phyloP scores from a whole-genome alignment of 306 rosid species.

The Corylus americana region DNA sequence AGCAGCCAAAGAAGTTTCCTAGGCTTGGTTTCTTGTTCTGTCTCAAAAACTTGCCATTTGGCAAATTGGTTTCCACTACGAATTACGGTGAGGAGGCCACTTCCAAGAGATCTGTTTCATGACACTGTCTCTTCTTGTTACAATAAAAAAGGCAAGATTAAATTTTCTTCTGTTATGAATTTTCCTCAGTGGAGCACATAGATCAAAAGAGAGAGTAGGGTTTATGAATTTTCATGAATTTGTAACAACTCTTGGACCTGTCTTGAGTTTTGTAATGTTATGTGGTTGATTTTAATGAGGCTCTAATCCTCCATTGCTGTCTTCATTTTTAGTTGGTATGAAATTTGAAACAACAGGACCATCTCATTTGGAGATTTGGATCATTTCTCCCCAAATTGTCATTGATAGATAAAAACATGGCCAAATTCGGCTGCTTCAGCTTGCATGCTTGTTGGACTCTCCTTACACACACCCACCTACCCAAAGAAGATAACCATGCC shows the following conservation, averaged over 20 bases:
- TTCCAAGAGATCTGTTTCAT: slow-evolving; percentile 35
- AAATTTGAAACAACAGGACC: not conserved
- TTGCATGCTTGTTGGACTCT: too few relatives aligned
- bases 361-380: not conserved
- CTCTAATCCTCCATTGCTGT: slow-evolving; percentile 17
- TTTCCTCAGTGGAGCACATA: slow-evolving; percentile 42
- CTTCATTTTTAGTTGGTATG: not conserved
- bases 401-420: too few relatives aligned
- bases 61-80: slow-evolving; percentile 32
- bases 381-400: not conserved
- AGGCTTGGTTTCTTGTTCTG: slow-evolving; percentile 25
- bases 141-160: slow-evolving; percentile 55
- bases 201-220: slow-evolving; percentile 45
- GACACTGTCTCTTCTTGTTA: slow-evolving; percentile 34
- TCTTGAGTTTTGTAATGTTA: slow-evolving; percentile 45
- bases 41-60: not conserved
- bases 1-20: slow-evolving; percentile 68
- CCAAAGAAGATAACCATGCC: not conserved
- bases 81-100: slow-evolving; percentile 32
- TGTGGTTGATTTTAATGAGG: slow-evolving; percentile 40
- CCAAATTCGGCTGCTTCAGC: too few relatives aligned
- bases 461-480: not conserved
- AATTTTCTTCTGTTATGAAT: slow-evolving; percentile 37
- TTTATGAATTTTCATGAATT: slow-evolving; percentile 41
- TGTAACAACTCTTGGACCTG: slow-evolving; percentile 45